Base-by-base conservation (phyloP, 2,329 filamentous ascomycete genomes). In the Xylariaceae sp. region DNA sequence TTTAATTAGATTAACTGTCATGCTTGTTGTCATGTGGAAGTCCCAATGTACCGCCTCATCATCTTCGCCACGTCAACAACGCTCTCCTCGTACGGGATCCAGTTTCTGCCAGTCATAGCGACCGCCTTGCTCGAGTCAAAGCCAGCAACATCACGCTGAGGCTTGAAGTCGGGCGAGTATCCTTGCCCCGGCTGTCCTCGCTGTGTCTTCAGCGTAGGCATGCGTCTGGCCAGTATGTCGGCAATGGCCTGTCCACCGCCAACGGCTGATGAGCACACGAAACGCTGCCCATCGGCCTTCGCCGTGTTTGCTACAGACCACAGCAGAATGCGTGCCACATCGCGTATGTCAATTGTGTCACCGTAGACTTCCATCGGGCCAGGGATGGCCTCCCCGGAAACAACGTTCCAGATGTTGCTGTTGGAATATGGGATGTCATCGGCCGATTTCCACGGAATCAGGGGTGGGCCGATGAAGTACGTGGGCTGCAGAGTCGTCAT, bases 1-100 rank as follows among this genome's bases (percentile, higher is more conserved):
- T 39, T 39, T 4, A 48, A 56, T 59, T 39, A 56, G 54, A 10
- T 41, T 5, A 30, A 41, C 11, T 11, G 53, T 45, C 13, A 45
- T 50, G 17, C 47, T 49, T 49, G 15, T 6, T 9, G 10, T 49
- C 18, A 35, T 35, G 10, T 13, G 13, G 49, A 51, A n/a, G 49
- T n/a, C n/a, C 4, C 7, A 34, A 68, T 62, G 51, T 66, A 68
- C 18, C 60, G 61, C 44, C 58, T 39, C 3, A 70, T 8, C 11
- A 65, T 65, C 34, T 56, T 54, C 37, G 66, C 63, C 15, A 66
- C 59, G 41, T 69, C 64, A 3, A 65, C 6, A 23, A 69, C 61
- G 34, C 59, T 69, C 57, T 70, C 62, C 58, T 73, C 69, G 53
- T 71, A 71, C 5, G 69, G 68, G 3, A 71, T 74, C 63, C 69